Conservation (phyloP, 805 yeast genomes). For the Schizosaccharomyces lindneri region DNA sequence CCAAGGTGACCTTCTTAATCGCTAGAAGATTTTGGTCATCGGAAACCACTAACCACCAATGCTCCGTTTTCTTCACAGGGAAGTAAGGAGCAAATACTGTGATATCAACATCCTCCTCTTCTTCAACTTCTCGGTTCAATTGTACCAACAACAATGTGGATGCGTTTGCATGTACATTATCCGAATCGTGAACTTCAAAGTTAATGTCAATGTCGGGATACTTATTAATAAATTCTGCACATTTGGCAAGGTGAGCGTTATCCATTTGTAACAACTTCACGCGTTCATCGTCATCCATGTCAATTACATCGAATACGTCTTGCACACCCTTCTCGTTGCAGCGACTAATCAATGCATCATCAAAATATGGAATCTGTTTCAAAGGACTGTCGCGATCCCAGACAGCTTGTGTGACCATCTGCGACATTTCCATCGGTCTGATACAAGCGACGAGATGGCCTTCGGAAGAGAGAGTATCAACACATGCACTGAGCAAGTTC, state of each 20-base stretch:
- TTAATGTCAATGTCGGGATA: conserved; percentile 63
- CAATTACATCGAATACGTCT: conserved; percentile 57
- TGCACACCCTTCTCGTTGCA: conserved; percentile 32
- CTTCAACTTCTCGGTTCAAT: conserved; percentile 29
- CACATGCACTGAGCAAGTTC: conserved; percentile 34
- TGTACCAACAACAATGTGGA: conserved; percentile 19
- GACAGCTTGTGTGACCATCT: conserved; percentile 65
- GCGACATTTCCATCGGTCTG: conserved; percentile 64
- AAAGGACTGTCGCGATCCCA: conserved; percentile 64
- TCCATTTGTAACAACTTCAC: conserved; percentile 33
- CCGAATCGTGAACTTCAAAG: conserved; percentile 23
- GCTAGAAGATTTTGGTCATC: conserved; percentile 37
- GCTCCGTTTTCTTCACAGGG: conserved; percentile 37
- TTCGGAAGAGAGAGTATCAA: conserved; percentile 56
- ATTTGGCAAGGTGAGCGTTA: conserved; percentile 26
- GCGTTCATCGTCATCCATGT: conserved; percentile 41
- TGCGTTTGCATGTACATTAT: conserved; percentile 23
- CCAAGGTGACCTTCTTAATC: conserved; percentile 36
- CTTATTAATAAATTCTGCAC: conserved; percentile 71
- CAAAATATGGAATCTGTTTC: conserved; percentile 56
- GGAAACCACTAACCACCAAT: conserved; percentile 72
- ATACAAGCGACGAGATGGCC: conserved; percentile 49
- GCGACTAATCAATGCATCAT: conserved; percentile 23
- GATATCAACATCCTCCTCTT: conserved; percentile 41
- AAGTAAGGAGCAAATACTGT: conserved; percentile 32